Conservation (phyloP, 768 basidiomycete genomes). For the Calvatia gigantea region DNA sequence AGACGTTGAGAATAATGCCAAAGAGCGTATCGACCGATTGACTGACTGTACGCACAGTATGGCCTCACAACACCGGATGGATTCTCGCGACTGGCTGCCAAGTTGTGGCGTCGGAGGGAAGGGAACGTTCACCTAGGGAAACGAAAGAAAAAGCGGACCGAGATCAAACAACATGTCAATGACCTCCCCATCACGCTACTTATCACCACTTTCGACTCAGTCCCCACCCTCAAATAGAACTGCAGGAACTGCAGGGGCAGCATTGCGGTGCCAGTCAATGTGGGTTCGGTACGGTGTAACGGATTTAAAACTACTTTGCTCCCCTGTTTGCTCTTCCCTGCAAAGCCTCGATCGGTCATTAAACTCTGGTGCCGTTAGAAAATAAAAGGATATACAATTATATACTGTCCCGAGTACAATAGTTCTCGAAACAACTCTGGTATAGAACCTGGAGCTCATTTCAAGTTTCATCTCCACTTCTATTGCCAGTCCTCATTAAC, state of each 20-base stretch:
- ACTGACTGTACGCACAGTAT: not conserved
- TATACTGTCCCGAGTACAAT: not conserved
- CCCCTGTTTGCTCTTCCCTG: conserved; percentile 8
- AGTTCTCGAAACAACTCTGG: not conserved
- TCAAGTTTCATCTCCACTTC: not conserved
- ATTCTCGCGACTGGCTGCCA: not conserved
- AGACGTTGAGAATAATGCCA: not conserved
- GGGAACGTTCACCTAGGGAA: not conserved
- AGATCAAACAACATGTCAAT: not conserved
- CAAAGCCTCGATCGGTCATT: not conserved
- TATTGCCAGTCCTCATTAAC: not conserved
- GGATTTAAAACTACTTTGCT: conserved; percentile 5
- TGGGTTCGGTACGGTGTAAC: conserved; percentile 6
- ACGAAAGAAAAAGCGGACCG: not conserved
- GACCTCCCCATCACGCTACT: not conserved
- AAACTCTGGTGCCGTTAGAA: not conserved
- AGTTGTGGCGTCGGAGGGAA: not conserved
- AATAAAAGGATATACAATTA: not conserved
- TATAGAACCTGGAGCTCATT: not conserved
- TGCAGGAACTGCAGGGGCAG: not conserved
- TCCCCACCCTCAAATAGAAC: not conserved
- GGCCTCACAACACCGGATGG: not conserved
- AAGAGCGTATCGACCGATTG: not conserved
- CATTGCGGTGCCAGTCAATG: not conserved
- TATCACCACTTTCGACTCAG: not conserved